A percentile compares a stretch with the other conserved stretches of the same genome.
phyloP scores from a whole-genome alignment of 371 early-diverging fungal species.

The Parasitella parasitica region DNA sequence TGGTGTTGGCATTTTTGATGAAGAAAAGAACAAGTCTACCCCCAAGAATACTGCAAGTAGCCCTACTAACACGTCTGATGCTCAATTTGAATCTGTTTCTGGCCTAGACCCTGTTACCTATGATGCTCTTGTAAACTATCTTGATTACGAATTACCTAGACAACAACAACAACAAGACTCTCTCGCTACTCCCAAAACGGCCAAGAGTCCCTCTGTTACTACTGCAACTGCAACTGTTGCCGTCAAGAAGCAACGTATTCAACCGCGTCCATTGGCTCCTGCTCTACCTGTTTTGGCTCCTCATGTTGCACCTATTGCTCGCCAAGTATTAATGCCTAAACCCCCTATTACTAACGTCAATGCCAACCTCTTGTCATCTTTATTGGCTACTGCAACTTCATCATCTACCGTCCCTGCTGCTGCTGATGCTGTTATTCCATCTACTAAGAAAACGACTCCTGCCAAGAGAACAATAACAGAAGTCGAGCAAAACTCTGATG shows the following conservation, averaged over 20 bases:
- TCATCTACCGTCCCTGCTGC: not conserved
- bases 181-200: not conserved
- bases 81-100: conserved; percentile 17
- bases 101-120: conserved; percentile 37
- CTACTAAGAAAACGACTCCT: not conserved
- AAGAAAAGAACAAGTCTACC: conserved; percentile 29
- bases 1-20: conserved; percentile 54
- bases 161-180: conserved; percentile 31
- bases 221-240: not conserved
- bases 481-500: not conserved
- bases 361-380: conserved; percentile 6
- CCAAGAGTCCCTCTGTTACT: not conserved
- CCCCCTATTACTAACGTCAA: conserved; percentile 17
- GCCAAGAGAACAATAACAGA: not conserved
- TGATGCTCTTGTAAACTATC: conserved; percentile 37
- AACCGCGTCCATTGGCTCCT: conserved; percentile 33
- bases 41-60: not conserved
- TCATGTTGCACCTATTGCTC: not conserved
- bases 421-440: not conserved
- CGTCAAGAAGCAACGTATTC: conserved; percentile 14
- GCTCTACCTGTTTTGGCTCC: conserved; percentile 9
- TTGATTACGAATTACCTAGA: conserved; percentile 46
- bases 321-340: conserved; percentile 36
- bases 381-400: conserved; percentile 8
- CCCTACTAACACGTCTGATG: not conserved